A percentile compares a stretch with the other conserved stretches of the same genome.
These are phyloP conservation scores for Penicillium atrosanguineum DNA, from an alignment of 495 filamentous ascomycete species.

Conservation along the genomic window DNA sequence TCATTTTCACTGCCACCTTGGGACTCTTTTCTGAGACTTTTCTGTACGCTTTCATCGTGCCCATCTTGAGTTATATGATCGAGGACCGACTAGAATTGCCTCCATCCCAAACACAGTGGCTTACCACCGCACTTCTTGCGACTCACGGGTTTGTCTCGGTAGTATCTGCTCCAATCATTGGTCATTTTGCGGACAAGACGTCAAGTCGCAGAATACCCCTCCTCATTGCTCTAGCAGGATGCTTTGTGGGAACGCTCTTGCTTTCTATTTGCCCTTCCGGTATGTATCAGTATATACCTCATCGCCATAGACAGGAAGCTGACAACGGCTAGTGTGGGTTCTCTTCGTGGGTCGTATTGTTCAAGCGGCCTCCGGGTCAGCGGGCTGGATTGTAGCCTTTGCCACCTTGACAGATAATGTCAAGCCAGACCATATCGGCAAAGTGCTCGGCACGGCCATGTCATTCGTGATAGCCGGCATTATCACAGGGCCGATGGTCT, in stretches of 20 bases:
- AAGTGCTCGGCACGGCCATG: conserved; percentile 17
- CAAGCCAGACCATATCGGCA: conserved; percentile 19
- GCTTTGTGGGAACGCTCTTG: neutral
- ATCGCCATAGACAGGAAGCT: no score
- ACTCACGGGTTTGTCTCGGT: conserved; percentile 3
- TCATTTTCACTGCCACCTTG: no score
- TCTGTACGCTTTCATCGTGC: conserved; percentile 16
- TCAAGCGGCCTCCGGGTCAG: conserved; percentile 17
- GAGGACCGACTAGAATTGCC: conserved; percentile 6
- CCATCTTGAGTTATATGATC: conserved; percentile 14
- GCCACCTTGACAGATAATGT: conserved; percentile 23
- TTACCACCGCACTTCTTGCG: conserved; percentile 8
- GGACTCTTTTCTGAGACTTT: conserved; percentile 18
- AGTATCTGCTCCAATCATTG: conserved; percentile 6
- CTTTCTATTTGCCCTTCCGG: neutral
- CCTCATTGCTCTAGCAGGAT: neutral
- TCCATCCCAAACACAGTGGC: conserved; percentile 6
- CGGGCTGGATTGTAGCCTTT: conserved; percentile 23
- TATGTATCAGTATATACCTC: no score
- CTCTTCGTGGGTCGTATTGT: conserved; percentile 19
- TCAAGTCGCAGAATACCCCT: neutral
- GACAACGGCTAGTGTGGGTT: neutral
- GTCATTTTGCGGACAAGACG: conserved; percentile 8
- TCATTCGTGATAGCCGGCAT: conserved; percentile 16
- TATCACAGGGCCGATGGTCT: conserved; percentile 20